These are phyloP conservation scores for Cocos nucifera DNA, from an alignment of 176 grass and related monocot genomes.

Conservation along the genomic window DNA sequence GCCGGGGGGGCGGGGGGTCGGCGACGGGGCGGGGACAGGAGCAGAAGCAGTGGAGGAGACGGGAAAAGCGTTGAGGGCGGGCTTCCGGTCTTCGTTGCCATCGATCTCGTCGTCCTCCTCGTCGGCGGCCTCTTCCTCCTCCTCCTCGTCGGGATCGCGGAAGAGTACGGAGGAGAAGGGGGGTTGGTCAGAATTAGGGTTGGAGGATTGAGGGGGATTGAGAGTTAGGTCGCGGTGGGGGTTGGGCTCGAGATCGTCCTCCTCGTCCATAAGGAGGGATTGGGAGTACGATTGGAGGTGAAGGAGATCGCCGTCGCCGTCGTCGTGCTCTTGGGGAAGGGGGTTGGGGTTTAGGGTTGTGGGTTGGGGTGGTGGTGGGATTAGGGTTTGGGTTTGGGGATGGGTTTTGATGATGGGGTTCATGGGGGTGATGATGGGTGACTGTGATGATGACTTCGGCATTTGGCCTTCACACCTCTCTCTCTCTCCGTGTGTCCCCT, in stretches of 20 bases:
- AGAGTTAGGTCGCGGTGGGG: constrained; percentile 31
- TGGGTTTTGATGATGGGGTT: constrained; percentile 29
- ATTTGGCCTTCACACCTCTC: constrained; percentile 35
- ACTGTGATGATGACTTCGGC: constrained; percentile 16
- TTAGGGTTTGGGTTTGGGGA: constrained; percentile 32
- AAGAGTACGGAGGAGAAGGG: constrained; percentile 29
- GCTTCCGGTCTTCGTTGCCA: constrained; percentile 16
- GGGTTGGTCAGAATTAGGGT: neutral
- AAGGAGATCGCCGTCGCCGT: no score
- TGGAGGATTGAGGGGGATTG: constrained; percentile 8
- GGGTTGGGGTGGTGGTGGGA: neutral
- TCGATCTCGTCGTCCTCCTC: constrained; percentile 17
- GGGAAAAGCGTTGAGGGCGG: constrained; percentile 3
- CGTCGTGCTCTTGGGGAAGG: neutral
- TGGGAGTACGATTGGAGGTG: constrained; percentile 30
- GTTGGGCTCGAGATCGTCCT: constrained; percentile 53
- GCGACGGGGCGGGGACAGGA: constrained; percentile 1
- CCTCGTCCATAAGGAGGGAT: constrained; percentile 43
- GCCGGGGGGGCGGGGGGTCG: constrained; percentile 8
- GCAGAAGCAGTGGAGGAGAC: constrained; percentile 11
- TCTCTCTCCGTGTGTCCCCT: constrained; percentile 10
- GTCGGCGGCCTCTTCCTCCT: constrained; percentile 1
- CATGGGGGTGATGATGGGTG: constrained; percentile 14
- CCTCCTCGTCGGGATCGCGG: constrained; percentile 20
- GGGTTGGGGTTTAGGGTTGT: constrained; percentile 42